Conservation (phyloP, 2,329 filamentous ascomycete genomes). For the Fusarium oxysporum region DNA sequence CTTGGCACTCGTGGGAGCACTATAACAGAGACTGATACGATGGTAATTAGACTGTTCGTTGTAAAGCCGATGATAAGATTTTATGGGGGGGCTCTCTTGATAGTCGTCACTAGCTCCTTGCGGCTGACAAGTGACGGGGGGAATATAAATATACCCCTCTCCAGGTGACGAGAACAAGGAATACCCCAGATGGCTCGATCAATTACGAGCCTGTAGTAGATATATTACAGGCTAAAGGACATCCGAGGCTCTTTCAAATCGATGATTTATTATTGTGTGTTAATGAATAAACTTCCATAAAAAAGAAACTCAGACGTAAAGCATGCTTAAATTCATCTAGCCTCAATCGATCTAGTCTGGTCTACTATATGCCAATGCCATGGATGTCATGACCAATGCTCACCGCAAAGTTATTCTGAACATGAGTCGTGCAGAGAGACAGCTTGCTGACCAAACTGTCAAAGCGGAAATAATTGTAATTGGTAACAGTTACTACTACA, state of each 20-base stretch:
- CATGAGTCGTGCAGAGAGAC: slow-evolving; percentile 9
- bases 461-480: slow-evolving; percentile 1
- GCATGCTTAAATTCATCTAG: slow-evolving; percentile 1
- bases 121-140: slow-evolving; percentile 32
- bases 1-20: neutral
- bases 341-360: neutral
- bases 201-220: neutral
- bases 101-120: slow-evolving; percentile 11
- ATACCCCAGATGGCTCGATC: neutral
- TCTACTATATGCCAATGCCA: neutral
- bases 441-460: neutral
- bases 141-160: slow-evolving; percentile 25
- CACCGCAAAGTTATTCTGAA: neutral
- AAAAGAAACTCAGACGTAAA: neutral
- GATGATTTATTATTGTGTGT: neutral
- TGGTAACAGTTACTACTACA: slow-evolving; percentile 26
- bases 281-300: neutral
- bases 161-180: neutral
- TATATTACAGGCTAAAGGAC: slow-evolving; percentile 6
- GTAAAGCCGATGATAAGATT: slow-evolving; percentile 1
- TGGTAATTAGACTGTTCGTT: neutral
- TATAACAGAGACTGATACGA: neutral
- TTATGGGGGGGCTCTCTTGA: neutral
- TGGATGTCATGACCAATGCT: slow-evolving; percentile 11
- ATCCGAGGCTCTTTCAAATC: neutral